Evolutionary conservation across 2,329 filamentous ascomycete species (phyloP).

Genomic region (Fusarium napiforme): DNA sequence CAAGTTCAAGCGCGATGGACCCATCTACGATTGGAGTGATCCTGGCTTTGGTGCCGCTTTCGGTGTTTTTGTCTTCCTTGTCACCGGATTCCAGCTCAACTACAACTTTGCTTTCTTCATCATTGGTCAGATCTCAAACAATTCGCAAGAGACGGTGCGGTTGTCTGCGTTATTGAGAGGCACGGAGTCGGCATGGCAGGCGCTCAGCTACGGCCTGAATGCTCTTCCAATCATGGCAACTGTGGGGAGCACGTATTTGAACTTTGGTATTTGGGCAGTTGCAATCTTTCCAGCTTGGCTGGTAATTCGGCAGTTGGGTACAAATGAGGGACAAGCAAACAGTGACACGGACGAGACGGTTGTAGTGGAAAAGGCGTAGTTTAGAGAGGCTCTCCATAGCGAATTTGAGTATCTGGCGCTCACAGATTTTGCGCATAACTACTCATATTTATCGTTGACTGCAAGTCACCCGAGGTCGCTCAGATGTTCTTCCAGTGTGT

Average conservation of each 20-base stretch:
- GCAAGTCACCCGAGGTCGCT: neutral
- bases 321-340: neutral
- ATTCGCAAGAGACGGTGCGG: conserved; percentile 70
- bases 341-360: neutral
- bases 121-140: conserved; percentile 68
- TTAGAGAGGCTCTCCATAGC: too few species aligned
- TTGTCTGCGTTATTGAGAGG: conserved; percentile 72
- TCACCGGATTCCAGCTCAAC: conserved; percentile 75
- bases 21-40: conserved; percentile 72
- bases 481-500: too few species aligned
- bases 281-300: conserved; percentile 72
- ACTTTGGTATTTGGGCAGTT: conserved; percentile 72
- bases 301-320: conserved; percentile 49
- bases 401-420: too few species aligned
- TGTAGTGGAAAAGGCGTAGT: neutral
- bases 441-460: too few species aligned
- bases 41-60: conserved; percentile 72
- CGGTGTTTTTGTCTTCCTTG: conserved; percentile 71
- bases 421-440: neutral
- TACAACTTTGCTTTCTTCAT: conserved; percentile 78
- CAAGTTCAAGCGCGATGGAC: conserved; percentile 63
- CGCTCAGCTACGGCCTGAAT: conserved; percentile 73
- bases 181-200: conserved; percentile 75
- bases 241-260: conserved; percentile 72
- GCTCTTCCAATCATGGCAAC: conserved; percentile 69